A percentile compares a stretch with the other conserved stretches of the same genome.
These are phyloP conservation scores for Ogataea neopini DNA, from an alignment of 805 yeast genomes.

Conservation along the genomic window DNA sequence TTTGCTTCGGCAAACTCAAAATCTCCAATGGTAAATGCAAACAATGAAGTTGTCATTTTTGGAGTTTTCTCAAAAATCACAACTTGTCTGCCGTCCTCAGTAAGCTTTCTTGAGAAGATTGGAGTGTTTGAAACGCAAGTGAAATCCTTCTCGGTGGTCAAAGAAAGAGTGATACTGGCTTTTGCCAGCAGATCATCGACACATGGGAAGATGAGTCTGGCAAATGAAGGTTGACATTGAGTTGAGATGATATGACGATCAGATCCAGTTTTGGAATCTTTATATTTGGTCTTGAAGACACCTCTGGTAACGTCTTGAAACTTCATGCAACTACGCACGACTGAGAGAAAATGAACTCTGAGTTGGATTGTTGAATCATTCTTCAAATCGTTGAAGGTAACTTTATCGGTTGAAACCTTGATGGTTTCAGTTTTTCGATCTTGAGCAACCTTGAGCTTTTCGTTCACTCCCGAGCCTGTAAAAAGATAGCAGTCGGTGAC, in stretches of 20 bases:
- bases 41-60: conserved; percentile 59
- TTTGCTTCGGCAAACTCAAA: conserved; percentile 50
- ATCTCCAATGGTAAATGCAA: conserved; percentile 71
- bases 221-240: conserved; percentile 70
- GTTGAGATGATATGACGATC: conserved; percentile 61
- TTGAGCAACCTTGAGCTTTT: conserved; percentile 26
- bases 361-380: conserved; percentile 12
- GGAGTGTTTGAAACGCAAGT: conserved; percentile 54
- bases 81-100: conserved; percentile 28
- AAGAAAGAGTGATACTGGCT: conserved; percentile 48
- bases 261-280: conserved; percentile 50
- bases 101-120: conserved; percentile 27
- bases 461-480: conserved; percentile 14
- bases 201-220: conserved; percentile 65
- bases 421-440: conserved; percentile 44
- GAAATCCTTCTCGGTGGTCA: conserved; percentile 47
- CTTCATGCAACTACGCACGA: conserved; percentile 50
- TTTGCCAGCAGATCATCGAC: conserved; percentile 64
- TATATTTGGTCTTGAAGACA: conserved; percentile 65
- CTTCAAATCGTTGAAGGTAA: conserved; percentile 23
- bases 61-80: conserved; percentile 56
- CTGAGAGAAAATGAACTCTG: conserved; percentile 49
- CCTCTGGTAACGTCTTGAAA: conserved; percentile 62
- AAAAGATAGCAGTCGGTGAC: conserved; percentile 37
- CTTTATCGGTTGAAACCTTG: conserved; percentile 29